phyloP scores from a whole-genome alignment of 768 basidiomycete species.

The Tulasnella sp. region DNA sequence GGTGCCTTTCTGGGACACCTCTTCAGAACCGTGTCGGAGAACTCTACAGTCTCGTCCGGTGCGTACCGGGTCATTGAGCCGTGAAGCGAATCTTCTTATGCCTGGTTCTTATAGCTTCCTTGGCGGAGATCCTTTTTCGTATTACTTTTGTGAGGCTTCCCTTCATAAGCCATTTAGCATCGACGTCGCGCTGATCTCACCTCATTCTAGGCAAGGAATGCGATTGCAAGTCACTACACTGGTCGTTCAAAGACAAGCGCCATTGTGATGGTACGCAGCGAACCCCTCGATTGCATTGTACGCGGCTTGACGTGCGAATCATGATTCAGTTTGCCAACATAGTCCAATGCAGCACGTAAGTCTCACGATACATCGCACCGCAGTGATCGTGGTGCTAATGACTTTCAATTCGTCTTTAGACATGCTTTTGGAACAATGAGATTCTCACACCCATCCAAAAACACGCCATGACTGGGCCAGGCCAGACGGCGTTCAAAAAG shows the following conservation, averaged over 20 bases:
- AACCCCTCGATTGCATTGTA: background rate
- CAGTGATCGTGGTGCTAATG: background rate
- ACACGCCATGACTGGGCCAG: slow-evolving; percentile 71
- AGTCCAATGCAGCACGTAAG: slow-evolving; percentile 69
- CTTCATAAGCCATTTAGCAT: background rate
- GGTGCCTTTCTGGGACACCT: slow-evolving; percentile 96
- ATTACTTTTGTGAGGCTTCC: slow-evolving; percentile 69
- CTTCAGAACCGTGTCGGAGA: slow-evolving; percentile 99
- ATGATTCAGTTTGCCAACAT: slow-evolving; percentile 64
- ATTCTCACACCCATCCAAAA: slow-evolving; percentile 95
- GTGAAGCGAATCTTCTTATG: slow-evolving; percentile 57
- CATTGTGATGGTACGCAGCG: slow-evolving; percentile 64
- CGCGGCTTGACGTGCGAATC: slow-evolving; percentile 7
- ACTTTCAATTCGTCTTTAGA: slow-evolving; percentile 32
- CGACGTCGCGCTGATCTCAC: background rate
- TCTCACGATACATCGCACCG: slow-evolving; percentile 10
- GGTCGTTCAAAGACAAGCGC: slow-evolving; percentile 78
- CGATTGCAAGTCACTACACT: slow-evolving; percentile 89
- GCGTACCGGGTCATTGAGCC: slow-evolving; percentile 41
- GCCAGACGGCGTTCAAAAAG: slow-evolving; percentile 81
- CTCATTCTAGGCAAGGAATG: slow-evolving; percentile 63
- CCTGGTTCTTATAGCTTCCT: slow-evolving; percentile 6
- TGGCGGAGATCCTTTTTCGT: slow-evolving; percentile 48
- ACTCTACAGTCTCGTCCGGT: slow-evolving; percentile 80
- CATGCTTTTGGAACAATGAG: slow-evolving; percentile 96